These are phyloP conservation scores for Ganoderma lucidum DNA, from an alignment of 1,284 basidiomycete species.

Conservation along the genomic window DNA sequence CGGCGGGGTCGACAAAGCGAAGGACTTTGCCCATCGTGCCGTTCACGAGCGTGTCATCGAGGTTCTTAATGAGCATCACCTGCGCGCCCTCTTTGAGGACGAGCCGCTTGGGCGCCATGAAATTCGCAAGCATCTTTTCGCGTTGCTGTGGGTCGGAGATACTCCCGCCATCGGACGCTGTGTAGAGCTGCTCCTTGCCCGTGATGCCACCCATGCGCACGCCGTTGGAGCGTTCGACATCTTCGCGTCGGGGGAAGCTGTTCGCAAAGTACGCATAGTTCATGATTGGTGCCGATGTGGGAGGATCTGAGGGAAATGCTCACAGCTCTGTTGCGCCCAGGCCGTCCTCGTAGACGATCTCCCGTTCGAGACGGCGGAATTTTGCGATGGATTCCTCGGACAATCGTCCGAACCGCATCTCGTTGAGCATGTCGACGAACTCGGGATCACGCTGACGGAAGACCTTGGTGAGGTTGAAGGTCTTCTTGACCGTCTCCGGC, in stretches of 20 bases:
- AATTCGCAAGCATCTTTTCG: constrained; percentile 47
- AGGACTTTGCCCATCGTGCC: constrained; percentile 82
- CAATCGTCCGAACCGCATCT: constrained; percentile 88
- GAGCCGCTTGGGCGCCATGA: constrained; percentile 41
- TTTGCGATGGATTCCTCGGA: constrained; percentile 60
- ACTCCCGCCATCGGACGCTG: constrained; percentile 53
- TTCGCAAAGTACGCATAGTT: constrained; percentile 33
- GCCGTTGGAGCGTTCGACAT: constrained; percentile 84
- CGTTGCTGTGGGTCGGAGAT: constrained; percentile 51
- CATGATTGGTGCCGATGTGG: constrained; percentile 33
- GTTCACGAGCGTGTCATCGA: constrained; percentile 79
- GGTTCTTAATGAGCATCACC: constrained; percentile 73
- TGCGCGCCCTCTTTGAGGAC: constrained; percentile 42
- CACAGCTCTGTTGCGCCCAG: constrained; percentile 86
- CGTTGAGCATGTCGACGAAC: constrained; percentile 91
- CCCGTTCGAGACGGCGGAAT: constrained; percentile 70
- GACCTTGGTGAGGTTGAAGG: constrained; percentile 68
- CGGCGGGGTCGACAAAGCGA: constrained; percentile 56
- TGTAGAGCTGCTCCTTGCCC: constrained; percentile 47
- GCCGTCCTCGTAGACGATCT: constrained; percentile 70
- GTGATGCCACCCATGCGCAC: constrained; percentile 58
- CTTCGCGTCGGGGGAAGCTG: constrained; percentile 77
- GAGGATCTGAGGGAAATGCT: constrained; percentile 37
- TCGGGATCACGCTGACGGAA: constrained; percentile 76
- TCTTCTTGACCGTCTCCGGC: constrained; percentile 62